Evolutionary conservation across 2,329 filamentous ascomycete genomes (phyloP).

Genomic region (Exophiala viscosa): DNA sequence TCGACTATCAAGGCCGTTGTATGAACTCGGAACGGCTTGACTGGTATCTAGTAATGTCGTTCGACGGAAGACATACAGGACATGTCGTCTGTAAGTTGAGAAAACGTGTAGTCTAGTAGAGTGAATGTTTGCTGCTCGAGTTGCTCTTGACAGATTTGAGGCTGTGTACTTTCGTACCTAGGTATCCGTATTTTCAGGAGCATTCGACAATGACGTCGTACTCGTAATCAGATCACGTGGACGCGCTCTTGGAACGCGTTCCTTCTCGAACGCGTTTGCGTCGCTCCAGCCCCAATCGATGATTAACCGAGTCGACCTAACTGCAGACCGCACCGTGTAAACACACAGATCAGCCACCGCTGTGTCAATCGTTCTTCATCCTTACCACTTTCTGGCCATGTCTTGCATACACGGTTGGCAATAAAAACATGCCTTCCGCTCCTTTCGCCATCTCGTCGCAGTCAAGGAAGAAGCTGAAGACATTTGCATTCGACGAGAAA

Average conservation of each 20-base stretch:
- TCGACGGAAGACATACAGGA: not conserved
- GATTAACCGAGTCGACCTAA: too few relatives aligned
- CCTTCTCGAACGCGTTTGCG: too few relatives aligned
- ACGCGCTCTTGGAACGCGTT: too few relatives aligned
- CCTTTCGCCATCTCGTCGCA: constrained; percentile 21
- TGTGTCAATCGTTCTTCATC: not conserved
- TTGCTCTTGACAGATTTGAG: not conserved
- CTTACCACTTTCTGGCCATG: constrained; percentile 4
- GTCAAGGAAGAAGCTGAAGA: constrained; percentile 20
- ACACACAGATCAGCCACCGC: too few relatives aligned
- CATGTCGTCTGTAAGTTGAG: too few relatives aligned
- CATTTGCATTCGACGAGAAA: constrained; percentile 16
- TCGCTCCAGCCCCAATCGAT: too few relatives aligned
- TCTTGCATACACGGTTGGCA: not conserved
- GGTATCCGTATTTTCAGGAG: not conserved
- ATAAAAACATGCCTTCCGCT: constrained; percentile 15
- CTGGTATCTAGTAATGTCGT: too few relatives aligned
- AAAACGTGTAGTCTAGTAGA: too few relatives aligned
- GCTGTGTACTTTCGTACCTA: not conserved
- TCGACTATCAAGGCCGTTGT: too few relatives aligned
- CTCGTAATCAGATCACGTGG: too few relatives aligned
- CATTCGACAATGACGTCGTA: not conserved
- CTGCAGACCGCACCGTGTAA: too few relatives aligned
- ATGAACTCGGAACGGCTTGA: too few relatives aligned
- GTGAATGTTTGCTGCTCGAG: not conserved